Evolutionary conservation across 2,329 filamentous ascomycete species (phyloP).

Genomic region (Claviceps spartinae): DNA sequence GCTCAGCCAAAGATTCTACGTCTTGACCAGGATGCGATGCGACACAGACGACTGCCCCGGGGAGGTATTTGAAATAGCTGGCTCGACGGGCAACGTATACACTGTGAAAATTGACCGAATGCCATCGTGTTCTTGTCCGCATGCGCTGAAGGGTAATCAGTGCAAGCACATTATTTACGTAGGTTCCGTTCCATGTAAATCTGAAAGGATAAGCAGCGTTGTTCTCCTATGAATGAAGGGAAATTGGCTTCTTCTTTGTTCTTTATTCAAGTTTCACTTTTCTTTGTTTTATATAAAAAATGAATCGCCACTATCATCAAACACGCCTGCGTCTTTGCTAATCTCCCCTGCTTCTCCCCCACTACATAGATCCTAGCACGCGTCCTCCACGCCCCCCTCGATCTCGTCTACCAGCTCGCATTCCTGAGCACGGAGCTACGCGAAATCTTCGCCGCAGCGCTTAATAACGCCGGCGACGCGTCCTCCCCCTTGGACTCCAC

Average conservation of each 20-base stretch:
- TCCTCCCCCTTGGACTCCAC: slow-evolving; percentile 18
- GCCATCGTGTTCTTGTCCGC: slow-evolving; percentile 43
- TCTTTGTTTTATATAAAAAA: not conserved
- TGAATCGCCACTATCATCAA: too few relatives aligned
- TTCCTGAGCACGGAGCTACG: slow-evolving; percentile 45
- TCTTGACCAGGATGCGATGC: slow-evolving; percentile 26
- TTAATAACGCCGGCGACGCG: slow-evolving; percentile 16
- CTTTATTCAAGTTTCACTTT: not conserved
- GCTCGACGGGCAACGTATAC: slow-evolving; percentile 54
- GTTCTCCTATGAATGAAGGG: not conserved
- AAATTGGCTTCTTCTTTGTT: not conserved
- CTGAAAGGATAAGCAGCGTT: not conserved
- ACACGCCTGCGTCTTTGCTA: not conserved
- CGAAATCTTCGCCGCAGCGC: slow-evolving; percentile 35
- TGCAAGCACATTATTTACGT: slow-evolving; percentile 55
- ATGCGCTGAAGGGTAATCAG: slow-evolving; percentile 37
- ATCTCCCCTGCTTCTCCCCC: not conserved
- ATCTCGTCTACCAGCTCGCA: slow-evolving; percentile 48
- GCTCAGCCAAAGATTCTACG: slow-evolving; percentile 30
- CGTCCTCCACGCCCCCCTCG: slow-evolving; percentile 42
- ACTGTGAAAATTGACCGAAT: slow-evolving; percentile 36
- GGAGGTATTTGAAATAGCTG: slow-evolving; percentile 45
- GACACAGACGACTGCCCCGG: slow-evolving; percentile 26
- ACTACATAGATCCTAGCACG: slow-evolving; percentile 35
- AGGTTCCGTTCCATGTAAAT: not conserved